Percentiles rank a stretch among this genome's conserved stretches.
phyloP scores from a whole-genome alignment of 129 eudicot genomes.

The Chrysanthemum makinoi region DNA sequence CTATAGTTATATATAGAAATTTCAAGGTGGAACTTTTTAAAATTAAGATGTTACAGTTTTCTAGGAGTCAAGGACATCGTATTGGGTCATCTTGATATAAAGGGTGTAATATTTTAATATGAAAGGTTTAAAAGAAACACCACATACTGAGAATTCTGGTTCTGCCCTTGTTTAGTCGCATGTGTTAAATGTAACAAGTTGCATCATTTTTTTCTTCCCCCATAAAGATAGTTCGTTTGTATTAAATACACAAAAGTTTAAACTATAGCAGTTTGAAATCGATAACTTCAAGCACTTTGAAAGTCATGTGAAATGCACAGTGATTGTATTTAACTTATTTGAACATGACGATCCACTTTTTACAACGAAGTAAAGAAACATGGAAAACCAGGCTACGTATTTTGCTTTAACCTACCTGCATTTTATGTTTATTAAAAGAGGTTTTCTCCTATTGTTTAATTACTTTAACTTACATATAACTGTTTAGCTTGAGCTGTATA shows the following conservation, averaged over 20 bases:
- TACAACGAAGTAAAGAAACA: neutral
- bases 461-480: conserved; percentile 8
- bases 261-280: neutral
- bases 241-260: neutral
- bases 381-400: neutral
- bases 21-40: no score
- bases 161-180: neutral
- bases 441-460: neutral
- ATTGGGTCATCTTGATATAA: neutral
- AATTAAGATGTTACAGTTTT: conserved; percentile 13
- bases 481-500: neutral
- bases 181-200: conserved; percentile 8
- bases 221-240: neutral
- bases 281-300: neutral
- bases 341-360: neutral
- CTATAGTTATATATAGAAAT: neutral
- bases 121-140: neutral
- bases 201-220: neutral
- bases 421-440: no score
- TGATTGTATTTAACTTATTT: neutral
- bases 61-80: neutral
- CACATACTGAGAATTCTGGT: neutral
- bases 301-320: neutral
- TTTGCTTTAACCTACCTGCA: neutral
- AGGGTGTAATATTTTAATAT: neutral